Base-by-base conservation (phyloP, 345 rosid genomes). In the Carallia pectinifolia region DNA sequence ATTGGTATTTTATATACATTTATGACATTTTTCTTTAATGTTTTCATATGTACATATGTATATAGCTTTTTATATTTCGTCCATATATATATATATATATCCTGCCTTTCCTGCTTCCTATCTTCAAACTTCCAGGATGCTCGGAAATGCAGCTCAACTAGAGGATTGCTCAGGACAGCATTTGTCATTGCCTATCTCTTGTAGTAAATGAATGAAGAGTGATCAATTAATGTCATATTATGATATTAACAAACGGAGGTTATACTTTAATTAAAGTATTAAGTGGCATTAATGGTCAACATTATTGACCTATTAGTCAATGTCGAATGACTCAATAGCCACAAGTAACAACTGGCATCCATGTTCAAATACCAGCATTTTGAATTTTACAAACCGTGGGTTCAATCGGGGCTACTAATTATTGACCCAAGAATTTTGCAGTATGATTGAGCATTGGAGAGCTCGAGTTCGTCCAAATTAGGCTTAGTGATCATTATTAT, bases 331-430 rank as follows among this genome's bases (percentile, higher is more conserved):
- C 64, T 64, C 75, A 68, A 67, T 69, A 37, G 62, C 69, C 72
- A 64, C 36, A 76, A 33, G 66, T 73, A 76, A 71, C 76, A 80
- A 62, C 82, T 79, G 85, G 75, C 85, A 71, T 80, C 81, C 84
- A 82, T 80, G 76, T 70, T 74, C 54, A 58, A 62, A 34, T 40
- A 64, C 39, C 30, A 53, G 53, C 40, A 34, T 27, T n/a, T 68
- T 38, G 38, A 30, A 44, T 8, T 4, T 52, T 9, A 12, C n/a
- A 33, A 61, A 59, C 10, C 1, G 13, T 4, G 19, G 53, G 6
- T 55, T 23, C 5, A 53, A 70, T 37, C 66, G 34, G 50, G n/a
- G 50, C 5, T 44, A 53, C 34, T 19, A 17, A 38, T 1, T 58
- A 44, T 47, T 61, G 59, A n/a, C 65, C 36, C 36, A 58, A 17